Base-by-base conservation (phyloP, 2,329 filamentous ascomycete genomes). In the Onygenales sp. region DNA sequence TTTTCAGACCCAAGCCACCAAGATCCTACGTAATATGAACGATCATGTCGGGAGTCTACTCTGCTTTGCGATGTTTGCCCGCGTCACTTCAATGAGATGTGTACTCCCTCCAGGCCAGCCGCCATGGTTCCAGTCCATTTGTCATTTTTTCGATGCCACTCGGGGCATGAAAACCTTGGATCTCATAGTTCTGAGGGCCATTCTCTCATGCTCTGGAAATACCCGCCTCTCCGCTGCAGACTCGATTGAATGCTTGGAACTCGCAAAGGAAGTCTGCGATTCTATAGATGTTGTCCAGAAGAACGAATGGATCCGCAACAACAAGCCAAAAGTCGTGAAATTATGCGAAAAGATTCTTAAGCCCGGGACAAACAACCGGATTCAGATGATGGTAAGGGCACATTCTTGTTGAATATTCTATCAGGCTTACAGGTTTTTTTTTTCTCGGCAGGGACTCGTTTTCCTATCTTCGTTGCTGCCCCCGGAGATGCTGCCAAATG, bases 11-110 rank as follows among this genome's bases (percentile, higher is more conserved):
- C 66, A 68, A 56, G 64, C 67, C 14, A 71, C 64, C 21, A 70
- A 66, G 48, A 68, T 62, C 4, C 52, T 72, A n/a, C 66, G 66
- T 33, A 70, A 70, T 50, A 56, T 72, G 27, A 65, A 70, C 43
- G 65, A 72, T 47, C 67, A 70, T 71, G 62, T 71, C 62, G 68
- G 65, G 6, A 72, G 67, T 38, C 60, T 74, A 5, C 57, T 72
- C n/a, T 72, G 69, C 42, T 63, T 73, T n/a, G 69, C 69, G 10
- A 69, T 65, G 0, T 69, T 72, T 54, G 66, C 69, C 4, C 65
- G 62, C 3, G 64, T 73, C 17, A 58, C 64, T 47, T 62, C 61
- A 5, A 55, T 61, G 7, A 55, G 56, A 50, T 44, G 39, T 5
- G 41, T 7, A 7, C 36, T 21, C 8, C 10, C 42, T 39, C 8